These are phyloP conservation scores for Amborella trichopoda DNA, from an alignment of 164 flowering plant species.

Conservation along the genomic window DNA sequence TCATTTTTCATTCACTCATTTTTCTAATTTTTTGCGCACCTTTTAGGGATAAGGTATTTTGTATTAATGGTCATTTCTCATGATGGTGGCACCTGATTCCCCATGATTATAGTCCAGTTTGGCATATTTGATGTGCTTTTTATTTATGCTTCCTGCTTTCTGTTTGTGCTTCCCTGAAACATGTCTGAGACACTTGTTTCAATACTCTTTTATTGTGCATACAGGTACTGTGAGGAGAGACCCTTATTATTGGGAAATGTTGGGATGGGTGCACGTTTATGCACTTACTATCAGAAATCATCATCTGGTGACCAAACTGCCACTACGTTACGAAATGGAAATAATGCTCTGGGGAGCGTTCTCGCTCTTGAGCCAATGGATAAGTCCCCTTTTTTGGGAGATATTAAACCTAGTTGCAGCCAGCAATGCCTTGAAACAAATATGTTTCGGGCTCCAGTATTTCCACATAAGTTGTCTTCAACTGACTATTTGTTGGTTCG, in stretches of 20 bases:
- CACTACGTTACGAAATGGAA: conserved; percentile 36
- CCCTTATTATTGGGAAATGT: conserved; percentile 81
- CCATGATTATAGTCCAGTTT: too few species aligned
- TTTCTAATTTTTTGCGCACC: too few species aligned
- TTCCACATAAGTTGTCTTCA: conserved; percentile 67
- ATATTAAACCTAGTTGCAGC: conserved; percentile 66
- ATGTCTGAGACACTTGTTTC: too few species aligned
- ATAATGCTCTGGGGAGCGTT: conserved; percentile 47
- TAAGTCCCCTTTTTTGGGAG: conserved; percentile 96
- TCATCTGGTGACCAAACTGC: conserved; percentile 63
- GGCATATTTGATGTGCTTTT: too few species aligned
- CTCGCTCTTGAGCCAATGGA: conserved; percentile 72
- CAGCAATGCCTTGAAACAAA: conserved; percentile 89
- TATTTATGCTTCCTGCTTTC: too few species aligned
- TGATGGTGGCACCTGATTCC: too few species aligned
- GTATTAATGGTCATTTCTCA: too few species aligned
- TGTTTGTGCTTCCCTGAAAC: too few species aligned
- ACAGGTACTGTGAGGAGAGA: conserved; percentile 95
- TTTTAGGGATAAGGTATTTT: too few species aligned
- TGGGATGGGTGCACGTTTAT: conserved; percentile 96
- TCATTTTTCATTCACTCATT: too few species aligned
- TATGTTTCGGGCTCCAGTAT: conserved; percentile 88
- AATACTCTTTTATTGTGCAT: neutral
- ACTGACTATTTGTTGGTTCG: conserved; percentile 91
- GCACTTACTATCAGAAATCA: conserved; percentile 86